These are phyloP conservation scores for Penicillium sp. DNA, from an alignment of 2,329 filamentous ascomycete genomes.

Conservation along the genomic window DNA sequence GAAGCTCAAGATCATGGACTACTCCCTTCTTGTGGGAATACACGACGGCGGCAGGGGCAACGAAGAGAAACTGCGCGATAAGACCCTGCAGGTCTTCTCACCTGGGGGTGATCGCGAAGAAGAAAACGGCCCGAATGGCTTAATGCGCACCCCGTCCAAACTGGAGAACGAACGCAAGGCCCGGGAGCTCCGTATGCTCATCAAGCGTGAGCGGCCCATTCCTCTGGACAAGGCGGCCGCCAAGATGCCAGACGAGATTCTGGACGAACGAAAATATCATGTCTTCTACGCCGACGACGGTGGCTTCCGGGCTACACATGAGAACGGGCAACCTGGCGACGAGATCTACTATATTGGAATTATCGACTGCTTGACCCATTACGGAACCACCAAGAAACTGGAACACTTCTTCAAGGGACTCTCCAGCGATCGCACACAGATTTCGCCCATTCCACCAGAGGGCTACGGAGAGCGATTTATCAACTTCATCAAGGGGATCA, in stretches of 20 bases:
- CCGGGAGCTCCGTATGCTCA: slow-evolving; percentile 84
- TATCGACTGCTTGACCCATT: slow-evolving; percentile 97
- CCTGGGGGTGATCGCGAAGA: slow-evolving; percentile 73
- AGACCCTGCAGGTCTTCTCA: slow-evolving; percentile 91
- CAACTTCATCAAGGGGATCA: slow-evolving; percentile 86
- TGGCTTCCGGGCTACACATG: slow-evolving; percentile 88
- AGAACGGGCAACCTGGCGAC: slow-evolving; percentile 79
- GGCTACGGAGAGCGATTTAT: slow-evolving; percentile 93
- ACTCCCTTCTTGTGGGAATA: slow-evolving; percentile 91
- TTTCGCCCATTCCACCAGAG: slow-evolving; percentile 87
- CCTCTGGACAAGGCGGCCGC: slow-evolving; percentile 81
- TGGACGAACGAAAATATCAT: slow-evolving; percentile 73
- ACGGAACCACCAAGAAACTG: slow-evolving; percentile 89
- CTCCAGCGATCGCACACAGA: slow-evolving; percentile 78
- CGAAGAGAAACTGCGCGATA: slow-evolving; percentile 86
- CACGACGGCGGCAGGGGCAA: slow-evolving; percentile 90
- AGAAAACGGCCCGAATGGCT: slow-evolving; percentile 63
- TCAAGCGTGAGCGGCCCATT: slow-evolving; percentile 90
- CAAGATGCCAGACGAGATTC: slow-evolving; percentile 87
- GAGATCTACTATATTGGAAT: slow-evolving; percentile 98
- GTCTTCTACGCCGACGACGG: slow-evolving; percentile 95
- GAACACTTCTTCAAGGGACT: slow-evolving; percentile 98
- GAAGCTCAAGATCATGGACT: slow-evolving; percentile 95
- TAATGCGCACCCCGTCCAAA: slow-evolving; percentile 90
- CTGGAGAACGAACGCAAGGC: slow-evolving; percentile 89